phyloP scores from a whole-genome alignment of 2,329 filamentous ascomycete species.

The Beauveria sp. region DNA sequence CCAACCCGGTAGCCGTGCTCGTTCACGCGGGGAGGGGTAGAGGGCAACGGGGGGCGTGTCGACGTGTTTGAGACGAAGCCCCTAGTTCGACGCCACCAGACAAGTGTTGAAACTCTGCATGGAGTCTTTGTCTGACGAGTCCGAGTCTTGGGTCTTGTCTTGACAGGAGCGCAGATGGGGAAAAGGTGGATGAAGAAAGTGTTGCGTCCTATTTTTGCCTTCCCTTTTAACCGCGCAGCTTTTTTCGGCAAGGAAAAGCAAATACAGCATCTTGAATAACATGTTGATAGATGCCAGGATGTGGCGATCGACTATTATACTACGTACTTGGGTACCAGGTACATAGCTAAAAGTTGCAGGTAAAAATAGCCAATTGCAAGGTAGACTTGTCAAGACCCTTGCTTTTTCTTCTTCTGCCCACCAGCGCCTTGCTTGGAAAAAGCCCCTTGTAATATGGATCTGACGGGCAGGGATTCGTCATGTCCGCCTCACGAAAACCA shows the following conservation, averaged over 20 bases:
- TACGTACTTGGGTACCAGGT: no score
- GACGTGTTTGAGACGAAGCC: constrained; percentile 10
- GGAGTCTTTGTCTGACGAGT: not conserved
- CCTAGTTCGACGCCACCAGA: constrained; percentile 8
- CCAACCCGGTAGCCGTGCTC: not conserved
- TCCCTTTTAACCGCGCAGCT: no score
- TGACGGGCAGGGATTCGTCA: not conserved
- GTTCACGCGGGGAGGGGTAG: not conserved
- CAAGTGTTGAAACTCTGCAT: not conserved
- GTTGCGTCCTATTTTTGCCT: no score
- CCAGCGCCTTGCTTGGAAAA: not conserved
- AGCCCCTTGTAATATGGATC: not conserved
- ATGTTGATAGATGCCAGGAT: no score
- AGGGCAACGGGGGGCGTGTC: not conserved
- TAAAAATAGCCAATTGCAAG: not conserved
- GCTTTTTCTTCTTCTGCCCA: not conserved
- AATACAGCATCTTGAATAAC: no score
- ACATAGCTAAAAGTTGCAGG: not conserved
- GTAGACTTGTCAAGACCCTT: constrained; percentile 1
- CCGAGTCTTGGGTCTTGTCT: not conserved
- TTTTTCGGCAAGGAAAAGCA: no score
- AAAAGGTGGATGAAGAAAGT: not conserved
- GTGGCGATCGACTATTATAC: no score
- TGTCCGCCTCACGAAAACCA: not conserved
- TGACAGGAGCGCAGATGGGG: not conserved